Percentiles rank a stretch among this genome's conserved stretches.
These are phyloP conservation scores for Colletotrichum incanum DNA, from an alignment of 2,329 filamentous ascomycete species.

Conservation along the genomic window DNA sequence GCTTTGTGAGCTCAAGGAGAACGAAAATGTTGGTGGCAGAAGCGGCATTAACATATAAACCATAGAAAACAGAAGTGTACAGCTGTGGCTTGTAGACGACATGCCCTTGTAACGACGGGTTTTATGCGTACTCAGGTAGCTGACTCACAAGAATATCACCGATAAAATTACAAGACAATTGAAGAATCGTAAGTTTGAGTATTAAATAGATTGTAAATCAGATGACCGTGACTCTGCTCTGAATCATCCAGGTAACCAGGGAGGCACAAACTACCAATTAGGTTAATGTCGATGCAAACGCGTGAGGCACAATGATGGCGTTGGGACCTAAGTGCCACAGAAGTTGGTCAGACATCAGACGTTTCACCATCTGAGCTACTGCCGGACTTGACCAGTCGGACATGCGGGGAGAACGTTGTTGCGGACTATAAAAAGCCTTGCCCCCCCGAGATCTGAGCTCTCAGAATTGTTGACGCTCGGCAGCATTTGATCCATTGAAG, in stretches of 20 bases:
- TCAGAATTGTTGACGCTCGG: not conserved
- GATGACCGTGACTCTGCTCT: not conserved
- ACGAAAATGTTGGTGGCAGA: no score
- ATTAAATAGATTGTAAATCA: not conserved
- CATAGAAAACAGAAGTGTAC: no score
- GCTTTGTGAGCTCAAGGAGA: no score
- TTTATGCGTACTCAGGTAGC: no score
- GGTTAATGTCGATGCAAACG: no score
- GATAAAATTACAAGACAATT: no score
- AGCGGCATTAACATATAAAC: no score
- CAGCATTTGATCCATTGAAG: not conserved
- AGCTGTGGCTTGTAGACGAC: no score
- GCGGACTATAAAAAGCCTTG: conserved; percentile 12
- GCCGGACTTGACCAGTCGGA: conserved; percentile 20
- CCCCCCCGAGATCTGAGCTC: conserved; percentile 10
- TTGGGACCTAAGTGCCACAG: not conserved
- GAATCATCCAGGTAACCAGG: not conserved
- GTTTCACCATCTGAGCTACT: conserved; percentile 33
- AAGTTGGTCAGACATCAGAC: conserved; percentile 28
- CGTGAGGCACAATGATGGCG: not conserved
- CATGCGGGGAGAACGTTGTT: conserved; percentile 22
- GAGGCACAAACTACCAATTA: not conserved
- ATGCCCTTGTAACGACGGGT: no score
- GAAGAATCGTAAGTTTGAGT: not conserved
- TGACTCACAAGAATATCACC: no score